Percentiles rank a stretch among this genome's conserved stretches.
phyloP scores from a whole-genome alignment of 257 asterid species.

The Lithospermum erythrorhizon region DNA sequence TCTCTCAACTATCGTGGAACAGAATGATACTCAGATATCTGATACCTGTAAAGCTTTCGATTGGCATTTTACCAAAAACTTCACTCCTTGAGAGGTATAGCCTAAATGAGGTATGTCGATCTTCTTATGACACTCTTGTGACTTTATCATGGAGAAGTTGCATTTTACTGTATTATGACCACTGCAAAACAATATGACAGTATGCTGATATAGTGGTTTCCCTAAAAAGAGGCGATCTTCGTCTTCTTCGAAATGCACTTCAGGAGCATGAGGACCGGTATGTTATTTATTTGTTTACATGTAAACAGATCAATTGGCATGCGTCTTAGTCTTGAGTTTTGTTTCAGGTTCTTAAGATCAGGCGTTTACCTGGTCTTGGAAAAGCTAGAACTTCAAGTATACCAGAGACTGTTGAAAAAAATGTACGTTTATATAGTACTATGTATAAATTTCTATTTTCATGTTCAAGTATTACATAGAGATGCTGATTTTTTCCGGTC shows the following conservation, averaged over 20 bases:
- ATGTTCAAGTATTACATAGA: background rate
- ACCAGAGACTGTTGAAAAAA: constrained; percentile 82
- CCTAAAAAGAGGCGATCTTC: constrained; percentile 88
- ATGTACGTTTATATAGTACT: constrained; percentile 44
- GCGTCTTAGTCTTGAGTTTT: constrained; percentile 4
- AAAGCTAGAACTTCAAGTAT: constrained; percentile 96
- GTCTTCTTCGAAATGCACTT: constrained; percentile 75
- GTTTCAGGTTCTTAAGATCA: constrained; percentile 73
- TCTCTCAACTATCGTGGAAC: constrained; percentile 14
- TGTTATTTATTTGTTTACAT: constrained; percentile 8
- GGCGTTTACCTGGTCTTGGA: constrained; percentile 91
- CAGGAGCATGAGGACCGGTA: constrained; percentile 89
- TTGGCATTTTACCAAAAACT: constrained; percentile 59
- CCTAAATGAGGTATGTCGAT: constrained; percentile 62
- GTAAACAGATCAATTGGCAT: background rate
- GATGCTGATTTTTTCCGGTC: constrained; percentile 7
- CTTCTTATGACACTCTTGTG: constrained; percentile 3
- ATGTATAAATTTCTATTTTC: constrained; percentile 2
- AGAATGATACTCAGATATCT: constrained; percentile 93
- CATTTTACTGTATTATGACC: background rate
- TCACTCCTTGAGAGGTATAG: constrained; percentile 60
- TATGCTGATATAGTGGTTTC: constrained; percentile 71
- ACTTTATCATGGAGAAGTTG: background rate
- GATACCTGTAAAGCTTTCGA: constrained; percentile 89
- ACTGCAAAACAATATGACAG: constrained; percentile 32